Base-by-base conservation (phyloP, 148 eudicot genomes). In the Persicaria maculosa region DNA sequence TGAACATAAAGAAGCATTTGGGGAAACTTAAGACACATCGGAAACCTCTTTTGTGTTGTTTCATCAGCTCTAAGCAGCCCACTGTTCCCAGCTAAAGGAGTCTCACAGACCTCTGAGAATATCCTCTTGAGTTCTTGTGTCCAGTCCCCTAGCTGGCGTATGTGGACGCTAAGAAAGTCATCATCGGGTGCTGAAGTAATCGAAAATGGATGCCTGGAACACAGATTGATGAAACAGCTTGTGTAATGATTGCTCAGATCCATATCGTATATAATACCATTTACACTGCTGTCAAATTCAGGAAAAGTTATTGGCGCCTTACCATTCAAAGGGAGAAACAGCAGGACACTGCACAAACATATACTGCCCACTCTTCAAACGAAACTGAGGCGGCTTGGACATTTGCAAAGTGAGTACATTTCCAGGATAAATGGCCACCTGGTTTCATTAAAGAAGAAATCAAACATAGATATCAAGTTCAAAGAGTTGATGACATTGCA, bases 301-400 rank as follows among this genome's bases (percentile, higher is more conserved):
- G 54, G 15, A 50, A 11, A 57, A 7, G 62, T 19, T 20, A 57
- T 44, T 17, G 71, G 71, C 47, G 17, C 31, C 43, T 85, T 88
- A 96, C 99, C 99, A 96, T 76, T 96, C 94, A 68, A 92, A 92
- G 73, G 93, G 88, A 80, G 99, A 95, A 81, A 95, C 89, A 73
- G 86, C 89, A 16, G 99, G 97, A 79, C 99, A 95, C 79, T 95
- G 91, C 73, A 92, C 97, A 72, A 92, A 95, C 93, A 95, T 92
- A 78, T 95, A 95, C 74, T 92, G 97, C 44, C 99, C 99, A 85
- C 99, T 90, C 82, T 86, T 92, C 74, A 90, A 90, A 62, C 86
- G 87, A 70, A 92, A 95, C 68, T 88, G 90, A 45, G 87, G 83
- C 45, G 99, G 99, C 79, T 95, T 95, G 74, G 97, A 86, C 97